Percentiles rank a stretch among this genome's conserved stretches.
Evolutionary conservation across 2,329 filamentous ascomycete species (phyloP).

Genomic region (Scytalidium lignicola): DNA sequence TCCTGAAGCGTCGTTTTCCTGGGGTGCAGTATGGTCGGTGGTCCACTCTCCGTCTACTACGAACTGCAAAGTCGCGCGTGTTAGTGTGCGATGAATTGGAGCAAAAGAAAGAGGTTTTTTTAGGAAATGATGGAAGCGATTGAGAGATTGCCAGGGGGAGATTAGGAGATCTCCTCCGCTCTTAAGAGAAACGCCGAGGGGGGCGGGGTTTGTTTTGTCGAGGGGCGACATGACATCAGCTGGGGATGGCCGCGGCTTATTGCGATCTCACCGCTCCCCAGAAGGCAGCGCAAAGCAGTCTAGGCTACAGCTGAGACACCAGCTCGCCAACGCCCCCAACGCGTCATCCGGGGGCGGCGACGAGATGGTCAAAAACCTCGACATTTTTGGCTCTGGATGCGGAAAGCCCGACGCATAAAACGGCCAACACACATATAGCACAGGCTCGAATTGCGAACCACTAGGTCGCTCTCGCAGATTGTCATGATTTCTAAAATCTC

Average conservation of each 20-base stretch:
- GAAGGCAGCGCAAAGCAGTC: not conserved
- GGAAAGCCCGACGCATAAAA: too few relatives aligned
- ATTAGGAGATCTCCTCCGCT: not conserved
- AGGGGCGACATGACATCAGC: not conserved
- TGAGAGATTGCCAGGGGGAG: not conserved
- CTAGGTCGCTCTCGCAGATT: not conserved
- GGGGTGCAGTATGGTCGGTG: slow-evolving; percentile 72
- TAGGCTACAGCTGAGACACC: not conserved
- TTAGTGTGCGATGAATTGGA: slow-evolving; percentile 1
- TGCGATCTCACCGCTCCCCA: not conserved
- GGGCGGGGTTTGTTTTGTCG: not conserved
- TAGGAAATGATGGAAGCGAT: not conserved
- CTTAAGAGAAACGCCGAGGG: not conserved
- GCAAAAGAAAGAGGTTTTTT: slow-evolving; percentile 1
- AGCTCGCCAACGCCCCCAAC: not conserved
- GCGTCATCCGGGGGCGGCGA: not conserved
- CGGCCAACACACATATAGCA: not conserved
- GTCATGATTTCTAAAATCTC: too few relatives aligned
- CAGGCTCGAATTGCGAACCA: not conserved
- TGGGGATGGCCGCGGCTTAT: not conserved
- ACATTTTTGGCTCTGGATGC: too few relatives aligned
- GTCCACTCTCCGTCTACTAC: slow-evolving; percentile 92
- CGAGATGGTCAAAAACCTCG: not conserved
- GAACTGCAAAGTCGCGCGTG: slow-evolving; percentile 53
- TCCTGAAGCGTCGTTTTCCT: slow-evolving; percentile 75